A percentile compares a stretch with the other conserved stretches of the same genome.
Conservation (phyloP, 140 eudicot species). For the Stevia rebaudiana region DNA sequence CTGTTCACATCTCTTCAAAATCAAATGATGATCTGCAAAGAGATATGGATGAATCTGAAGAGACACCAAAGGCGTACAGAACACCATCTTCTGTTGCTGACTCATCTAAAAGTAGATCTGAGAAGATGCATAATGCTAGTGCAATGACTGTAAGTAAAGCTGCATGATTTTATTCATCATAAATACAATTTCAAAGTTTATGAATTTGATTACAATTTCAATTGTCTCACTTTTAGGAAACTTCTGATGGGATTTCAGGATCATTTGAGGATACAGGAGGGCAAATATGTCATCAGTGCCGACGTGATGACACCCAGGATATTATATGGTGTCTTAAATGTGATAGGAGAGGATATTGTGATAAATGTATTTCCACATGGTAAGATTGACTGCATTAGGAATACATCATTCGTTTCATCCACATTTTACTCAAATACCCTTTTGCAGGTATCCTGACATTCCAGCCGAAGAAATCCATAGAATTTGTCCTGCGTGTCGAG, state of each 20-base stretch:
- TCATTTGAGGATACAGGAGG: conserved; percentile 78
- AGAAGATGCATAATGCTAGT: conserved; percentile 50
- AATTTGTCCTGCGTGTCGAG: conserved; percentile 94
- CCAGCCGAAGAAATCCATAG: conserved; percentile 64
- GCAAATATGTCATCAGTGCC: conserved; percentile 88
- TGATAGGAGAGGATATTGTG: conserved; percentile 88
- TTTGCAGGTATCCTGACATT: conserved; percentile 63
- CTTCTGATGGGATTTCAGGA: conserved; percentile 68
- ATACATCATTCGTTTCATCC: neutral
- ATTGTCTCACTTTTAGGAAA: conserved; percentile 38
- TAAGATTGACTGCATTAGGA: conserved; percentile 29
- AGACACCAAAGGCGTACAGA: conserved; percentile 51
- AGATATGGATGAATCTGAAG: conserved; percentile 61
- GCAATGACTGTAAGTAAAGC: conserved; percentile 46
- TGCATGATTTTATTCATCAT: neutral
- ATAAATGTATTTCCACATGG: conserved; percentile 78
- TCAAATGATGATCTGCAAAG: conserved; percentile 47
- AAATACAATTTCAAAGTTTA: neutral
- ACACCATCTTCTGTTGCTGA: conserved; percentile 58
- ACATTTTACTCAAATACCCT: neutral
- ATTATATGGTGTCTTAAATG: conserved; percentile 80
- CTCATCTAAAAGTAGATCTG: conserved; percentile 65
- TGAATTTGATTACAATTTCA: conserved; percentile 1
- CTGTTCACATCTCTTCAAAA: conserved; percentile 44
- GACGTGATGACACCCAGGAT: conserved; percentile 39